Base-by-base conservation (phyloP, 352 stramenopile genomes). In the Paralagenidium karlingii region DNA sequence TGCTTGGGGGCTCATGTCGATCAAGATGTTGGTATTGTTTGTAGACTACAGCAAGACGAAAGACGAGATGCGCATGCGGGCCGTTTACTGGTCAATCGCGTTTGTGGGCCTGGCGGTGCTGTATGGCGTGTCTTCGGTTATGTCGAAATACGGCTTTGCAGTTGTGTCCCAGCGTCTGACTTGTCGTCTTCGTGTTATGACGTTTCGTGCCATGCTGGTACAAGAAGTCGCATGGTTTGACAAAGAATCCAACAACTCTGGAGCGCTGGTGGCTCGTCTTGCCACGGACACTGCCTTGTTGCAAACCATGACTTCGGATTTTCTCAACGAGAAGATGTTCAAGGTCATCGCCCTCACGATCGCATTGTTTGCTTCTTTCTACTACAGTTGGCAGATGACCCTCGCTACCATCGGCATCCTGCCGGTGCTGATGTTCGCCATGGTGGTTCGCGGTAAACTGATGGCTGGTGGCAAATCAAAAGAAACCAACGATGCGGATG, bases 211-310 rank as follows among this genome's bases (percentile, higher is more conserved):
- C 3, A 87, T 91, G 54, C 49, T 93, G 24, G 43, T 45, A 2
- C 76, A 90, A 27, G 75, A 94, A 28, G 55, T 90, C 27, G 76
- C 68, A 1, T 94, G 77, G 67, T 93, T 91, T 32, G 79, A 94
- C 40, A 40, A 60, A 30, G 55, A 79, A 15, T 52, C 79, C 21
- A 86, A 94, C 47, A 62, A 62, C 2, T 74, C 76, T 0, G 80
- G 80, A 0, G 73, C 73, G 0, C 54, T 94, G 8, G 62, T 74
- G 0, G 53, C 63, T 20, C 58, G 73, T 0, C 62, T 94, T 8
- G 55, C 78, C 0, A 82, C 60, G 0, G 81, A 94, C 47, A 77
- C 70, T 6, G 63, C 75, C 10, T 55, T 78, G 5, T 63, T 94
- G 0, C 81, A 91, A 44, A 55, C 66, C 2, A 76, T 82, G 37